Conservation (phyloP, 768 basidiomycete species). For the Phlebiopsis flavidoalba region DNA sequence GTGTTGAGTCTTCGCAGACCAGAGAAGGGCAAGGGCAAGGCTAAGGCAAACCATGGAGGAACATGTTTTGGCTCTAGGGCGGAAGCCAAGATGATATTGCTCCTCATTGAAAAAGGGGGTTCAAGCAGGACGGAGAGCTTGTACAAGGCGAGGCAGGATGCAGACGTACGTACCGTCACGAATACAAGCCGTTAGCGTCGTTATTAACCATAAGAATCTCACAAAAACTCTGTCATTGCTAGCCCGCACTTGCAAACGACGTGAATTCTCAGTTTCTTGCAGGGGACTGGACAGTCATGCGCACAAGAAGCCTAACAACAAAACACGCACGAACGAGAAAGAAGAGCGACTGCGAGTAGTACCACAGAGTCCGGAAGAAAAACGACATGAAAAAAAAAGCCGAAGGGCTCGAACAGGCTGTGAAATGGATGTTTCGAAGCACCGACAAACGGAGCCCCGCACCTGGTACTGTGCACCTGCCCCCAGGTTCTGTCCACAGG, state of each 20-base stretch:
- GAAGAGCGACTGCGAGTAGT: conserved; percentile 10
- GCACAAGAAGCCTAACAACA: conserved; percentile 9
- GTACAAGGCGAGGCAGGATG: conserved; percentile 20
- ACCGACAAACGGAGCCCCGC: not conserved
- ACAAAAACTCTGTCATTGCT: not conserved
- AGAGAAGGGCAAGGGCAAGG: not conserved
- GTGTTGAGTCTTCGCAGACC: not conserved
- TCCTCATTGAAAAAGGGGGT: conserved; percentile 37
- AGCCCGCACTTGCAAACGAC: conserved; percentile 41
- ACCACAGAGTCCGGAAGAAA: not conserved
- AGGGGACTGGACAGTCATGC: conserved; percentile 35
- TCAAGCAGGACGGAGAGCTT: conserved; percentile 25
- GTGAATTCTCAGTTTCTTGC: conserved; percentile 43
- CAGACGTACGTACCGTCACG: conserved; percentile 24
- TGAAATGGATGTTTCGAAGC: not conserved
- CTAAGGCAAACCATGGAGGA: not conserved
- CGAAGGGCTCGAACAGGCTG: not conserved
- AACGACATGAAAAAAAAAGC: conserved; percentile 6
- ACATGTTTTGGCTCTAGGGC: conserved; percentile 35
- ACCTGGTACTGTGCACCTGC: not conserved
- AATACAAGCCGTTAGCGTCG: conserved; percentile 5
- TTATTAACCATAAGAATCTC: not conserved
- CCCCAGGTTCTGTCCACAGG: conserved; percentile 10
- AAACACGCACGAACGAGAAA: conserved; percentile 13
- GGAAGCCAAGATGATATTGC: conserved; percentile 44